Evolutionary conservation across 2,329 filamentous ascomycete genomes (phyloP), one percentile per base, ranked within the genome.

Genomic region (Penicillium sp.): DNA sequence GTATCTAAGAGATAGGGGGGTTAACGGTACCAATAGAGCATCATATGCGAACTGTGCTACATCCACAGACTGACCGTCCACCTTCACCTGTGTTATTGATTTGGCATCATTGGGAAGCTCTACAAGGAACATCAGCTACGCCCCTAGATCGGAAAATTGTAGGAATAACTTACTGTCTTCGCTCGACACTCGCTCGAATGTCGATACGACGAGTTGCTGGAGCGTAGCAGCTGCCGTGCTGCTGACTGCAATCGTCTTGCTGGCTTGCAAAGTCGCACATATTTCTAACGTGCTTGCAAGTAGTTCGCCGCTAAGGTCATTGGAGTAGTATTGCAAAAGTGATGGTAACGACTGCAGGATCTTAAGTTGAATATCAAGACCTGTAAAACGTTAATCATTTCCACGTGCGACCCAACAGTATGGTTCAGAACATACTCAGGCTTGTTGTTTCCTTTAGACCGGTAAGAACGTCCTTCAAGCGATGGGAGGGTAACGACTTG

Each of bases 181-280:
- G 5, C 78, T 77, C 0, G 86, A 83, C 2, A 97, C 91, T 69
- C 95, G 94, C 69, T 97, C 94, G 72, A 97, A 97, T 0, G 96
- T 89, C 0, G 90, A 88, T 26, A 94, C 90, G 7, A 97, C 87
- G 12, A 99, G 82, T 71, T 97, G 94, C 72, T 97, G 93, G 47
- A 99, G 78, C 2, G 94, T 97, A n/a, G 94, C 94, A 21, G 93
- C 91, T 8, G 94, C 94, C 1, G 95, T 97, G 63, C 95, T 95
- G 68, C 93, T 95, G 62, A 99, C 91, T 45, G 96, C 91, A 21
- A 87, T 85, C 75, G 92, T 95, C 75, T 97, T 97, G 72, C 89
- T 94, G 50, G 85, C 88, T 73, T 97, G 92, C 42, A 99, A 75
- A 44, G 90, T 88, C 54, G 94, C 94, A 74, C 94, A 97, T 68